Evolutionary conservation across 371 early-diverging fungal species (phyloP).

Genomic region (Mucor irregularis): DNA sequence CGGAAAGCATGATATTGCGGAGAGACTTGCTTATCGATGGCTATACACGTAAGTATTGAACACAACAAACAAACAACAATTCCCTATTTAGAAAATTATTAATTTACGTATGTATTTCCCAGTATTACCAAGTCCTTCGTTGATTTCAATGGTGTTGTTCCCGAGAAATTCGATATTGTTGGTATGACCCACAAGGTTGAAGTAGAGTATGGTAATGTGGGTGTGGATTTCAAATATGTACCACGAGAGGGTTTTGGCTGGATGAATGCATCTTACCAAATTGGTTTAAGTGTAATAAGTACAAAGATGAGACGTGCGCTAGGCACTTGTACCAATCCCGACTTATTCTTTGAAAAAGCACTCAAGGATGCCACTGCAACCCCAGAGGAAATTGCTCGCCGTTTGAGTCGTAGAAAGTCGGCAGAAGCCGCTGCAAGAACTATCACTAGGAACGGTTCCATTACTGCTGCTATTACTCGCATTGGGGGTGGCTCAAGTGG

Average conservation of each 20-base stretch:
- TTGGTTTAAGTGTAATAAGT: conserved; percentile 76
- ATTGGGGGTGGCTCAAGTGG: conserved; percentile 4
- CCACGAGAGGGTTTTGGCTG: conserved; percentile 95
- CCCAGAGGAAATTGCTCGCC: conserved; percentile 14
- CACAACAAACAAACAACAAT: background rate
- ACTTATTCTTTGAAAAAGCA: conserved; percentile 51
- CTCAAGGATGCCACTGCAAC: conserved; percentile 9
- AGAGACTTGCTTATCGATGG: conserved; percentile 90
- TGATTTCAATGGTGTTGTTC: conserved; percentile 94
- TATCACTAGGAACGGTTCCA: conserved; percentile 20
- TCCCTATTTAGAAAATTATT: background rate
- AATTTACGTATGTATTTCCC: background rate
- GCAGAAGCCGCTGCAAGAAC: conserved; percentile 27
- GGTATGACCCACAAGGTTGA: conserved; percentile 83
- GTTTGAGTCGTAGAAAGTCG: conserved; percentile 13
- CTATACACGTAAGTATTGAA: conserved; percentile 66
- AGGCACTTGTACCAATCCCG: conserved; percentile 78
- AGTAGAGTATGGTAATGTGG: conserved; percentile 94
- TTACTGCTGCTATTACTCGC: conserved; percentile 22
- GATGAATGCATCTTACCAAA: conserved; percentile 93
- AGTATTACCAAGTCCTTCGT: conserved; percentile 87
- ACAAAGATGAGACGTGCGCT: conserved; percentile 71
- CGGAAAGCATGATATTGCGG: conserved; percentile 72
- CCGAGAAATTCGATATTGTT: conserved; percentile 94
- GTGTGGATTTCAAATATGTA: conserved; percentile 88